Evolutionary conservation across 352 stramenopile species (phyloP).

Genomic region (Phytophthora melonis): DNA sequence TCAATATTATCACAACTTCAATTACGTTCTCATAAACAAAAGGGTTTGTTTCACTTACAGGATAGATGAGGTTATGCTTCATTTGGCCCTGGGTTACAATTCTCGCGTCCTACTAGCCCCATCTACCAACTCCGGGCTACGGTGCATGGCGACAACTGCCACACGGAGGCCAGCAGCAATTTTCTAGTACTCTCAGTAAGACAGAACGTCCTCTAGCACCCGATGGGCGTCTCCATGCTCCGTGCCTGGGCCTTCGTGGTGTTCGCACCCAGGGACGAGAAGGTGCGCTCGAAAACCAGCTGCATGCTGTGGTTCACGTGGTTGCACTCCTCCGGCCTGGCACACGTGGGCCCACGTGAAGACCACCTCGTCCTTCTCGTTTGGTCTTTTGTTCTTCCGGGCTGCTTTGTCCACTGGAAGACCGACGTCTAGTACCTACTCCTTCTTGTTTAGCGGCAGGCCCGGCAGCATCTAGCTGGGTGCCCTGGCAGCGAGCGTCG

Average conservation of each 20-base stretch:
- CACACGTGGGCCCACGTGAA: too few species aligned
- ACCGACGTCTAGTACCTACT: neutral
- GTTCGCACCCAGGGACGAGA: slow-evolving; percentile 77
- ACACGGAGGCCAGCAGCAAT: slow-evolving; percentile 22
- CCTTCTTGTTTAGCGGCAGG: neutral
- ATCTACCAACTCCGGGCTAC: slow-evolving; percentile 5
- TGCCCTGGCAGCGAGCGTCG: neutral
- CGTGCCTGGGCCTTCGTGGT: too few species aligned
- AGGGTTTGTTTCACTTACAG: neutral
- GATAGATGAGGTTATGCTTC: neutral
- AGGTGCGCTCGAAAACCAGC: slow-evolving; percentile 76
- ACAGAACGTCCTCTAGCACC: slow-evolving; percentile 10
- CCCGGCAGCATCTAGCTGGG: neutral
- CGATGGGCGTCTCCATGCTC: slow-evolving; percentile 71
- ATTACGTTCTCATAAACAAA: neutral
- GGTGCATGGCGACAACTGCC: neutral
- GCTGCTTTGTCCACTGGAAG: slow-evolving; percentile 87
- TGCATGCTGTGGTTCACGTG: slow-evolving; percentile 66
- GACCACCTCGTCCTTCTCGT: slow-evolving; percentile 64
- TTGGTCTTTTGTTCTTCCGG: slow-evolving; percentile 81
- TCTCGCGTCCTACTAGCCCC: slow-evolving; percentile 6
- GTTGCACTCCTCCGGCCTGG: slow-evolving; percentile 80
- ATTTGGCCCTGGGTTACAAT: slow-evolving; percentile 24
- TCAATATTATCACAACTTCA: neutral
- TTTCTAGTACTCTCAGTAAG: slow-evolving; percentile 3